These are phyloP conservation scores for Didymosphaeria variabile DNA, from an alignment of 2,329 filamentous ascomycete species.

Conservation along the genomic window DNA sequence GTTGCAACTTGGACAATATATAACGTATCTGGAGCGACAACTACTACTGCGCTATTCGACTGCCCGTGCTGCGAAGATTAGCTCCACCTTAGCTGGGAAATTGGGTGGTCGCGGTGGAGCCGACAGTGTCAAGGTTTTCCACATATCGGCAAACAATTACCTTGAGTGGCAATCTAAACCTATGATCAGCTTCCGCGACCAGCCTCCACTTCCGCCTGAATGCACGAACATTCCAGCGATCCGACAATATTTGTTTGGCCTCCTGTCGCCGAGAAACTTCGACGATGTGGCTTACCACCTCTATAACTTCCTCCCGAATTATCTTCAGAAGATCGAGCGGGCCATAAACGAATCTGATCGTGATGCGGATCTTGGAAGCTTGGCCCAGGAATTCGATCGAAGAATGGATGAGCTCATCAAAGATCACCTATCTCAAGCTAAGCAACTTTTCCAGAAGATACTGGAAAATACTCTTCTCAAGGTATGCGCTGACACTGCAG, in stretches of 20 bases:
- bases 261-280: slow-evolving; percentile 13
- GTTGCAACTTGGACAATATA: background rate
- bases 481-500: background rate
- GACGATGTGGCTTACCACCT: slow-evolving; percentile 5
- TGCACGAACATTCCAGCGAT: slow-evolving; percentile 13
- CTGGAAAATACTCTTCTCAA: background rate
- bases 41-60: background rate
- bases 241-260: slow-evolving; percentile 10
- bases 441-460: background rate
- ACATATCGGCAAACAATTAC: background rate
- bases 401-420: background rate
- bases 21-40: background rate
- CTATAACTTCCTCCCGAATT: background rate
- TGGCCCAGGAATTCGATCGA: slow-evolving; percentile 13
- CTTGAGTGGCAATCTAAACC: background rate
- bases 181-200: background rate
- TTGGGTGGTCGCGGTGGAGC: background rate
- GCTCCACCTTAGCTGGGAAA: background rate
- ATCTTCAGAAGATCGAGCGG: slow-evolving; percentile 13
- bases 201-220: background rate
- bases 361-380: slow-evolving; percentile 6
- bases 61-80: background rate
- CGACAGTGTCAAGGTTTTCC: background rate
- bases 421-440: background rate
- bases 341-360: slow-evolving; percentile 12